A percentile compares a stretch with the other conserved stretches of the same genome.
These are phyloP conservation scores for Astraeus odoratus DNA, from an alignment of 768 basidiomycete genomes.

Conservation along the genomic window DNA sequence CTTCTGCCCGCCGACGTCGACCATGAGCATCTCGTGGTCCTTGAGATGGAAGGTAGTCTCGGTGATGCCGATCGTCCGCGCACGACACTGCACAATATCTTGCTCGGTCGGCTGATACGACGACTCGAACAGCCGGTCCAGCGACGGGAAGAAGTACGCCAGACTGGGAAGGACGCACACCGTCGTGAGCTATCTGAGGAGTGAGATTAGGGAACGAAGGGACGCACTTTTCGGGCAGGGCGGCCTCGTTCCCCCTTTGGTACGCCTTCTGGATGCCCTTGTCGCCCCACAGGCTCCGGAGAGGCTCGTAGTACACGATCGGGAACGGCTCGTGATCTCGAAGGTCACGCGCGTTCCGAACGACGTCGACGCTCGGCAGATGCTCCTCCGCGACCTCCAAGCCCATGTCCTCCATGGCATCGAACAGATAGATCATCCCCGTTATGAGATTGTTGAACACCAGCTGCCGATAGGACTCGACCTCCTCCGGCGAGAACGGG, in stretches of 20 bases:
- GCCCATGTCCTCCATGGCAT: conserved; percentile 86
- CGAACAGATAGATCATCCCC: conserved; percentile 76
- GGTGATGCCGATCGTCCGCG: conserved; percentile 86
- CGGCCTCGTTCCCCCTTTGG: conserved; percentile 81
- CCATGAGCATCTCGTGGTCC: conserved; percentile 85
- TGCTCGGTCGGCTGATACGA: conserved; percentile 71
- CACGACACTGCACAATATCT: conserved; percentile 82
- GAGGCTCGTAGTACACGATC: conserved; percentile 51
- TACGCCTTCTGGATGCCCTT: conserved; percentile 68
- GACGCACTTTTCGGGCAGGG: conserved; percentile 81
- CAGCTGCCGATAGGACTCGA: conserved; percentile 85
- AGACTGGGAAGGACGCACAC: conserved; percentile 38
- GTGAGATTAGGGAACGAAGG: neutral
- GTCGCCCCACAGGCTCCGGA: conserved; percentile 74
- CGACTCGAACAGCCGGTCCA: conserved; percentile 75
- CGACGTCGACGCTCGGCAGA: conserved; percentile 46
- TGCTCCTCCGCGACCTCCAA: conserved; percentile 65
- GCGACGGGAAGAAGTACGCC: conserved; percentile 67
- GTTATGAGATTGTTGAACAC: conserved; percentile 89
- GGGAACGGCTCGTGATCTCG: conserved; percentile 82
- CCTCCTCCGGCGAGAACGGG: conserved; percentile 74
- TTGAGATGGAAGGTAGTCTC: conserved; percentile 77
- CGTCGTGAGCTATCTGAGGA: conserved; percentile 1
- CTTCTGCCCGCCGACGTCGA: conserved; percentile 93
- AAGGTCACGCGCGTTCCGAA: conserved; percentile 66